Evolutionary conservation across 2,329 filamentous ascomycete genomes (phyloP), one percentile per base, ranked within the genome.

Genomic region (Colletotrichum destructivum): DNA sequence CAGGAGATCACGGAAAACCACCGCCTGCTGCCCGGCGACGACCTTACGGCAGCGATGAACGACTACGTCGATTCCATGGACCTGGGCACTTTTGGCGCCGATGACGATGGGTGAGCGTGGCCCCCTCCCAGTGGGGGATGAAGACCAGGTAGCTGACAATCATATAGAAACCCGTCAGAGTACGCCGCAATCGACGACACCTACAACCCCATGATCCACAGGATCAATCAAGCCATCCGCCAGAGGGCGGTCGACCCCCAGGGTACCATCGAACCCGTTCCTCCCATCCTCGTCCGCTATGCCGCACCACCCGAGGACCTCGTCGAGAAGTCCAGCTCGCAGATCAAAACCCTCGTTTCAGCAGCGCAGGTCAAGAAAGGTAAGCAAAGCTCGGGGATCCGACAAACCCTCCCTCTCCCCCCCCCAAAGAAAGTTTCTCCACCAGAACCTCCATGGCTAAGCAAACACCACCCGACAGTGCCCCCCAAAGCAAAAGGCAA

Each of bases 51-150:
- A 60, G 92, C 94, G 1, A 98, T 99, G 95, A 92, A 91, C 79
- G 90, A 94, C 74, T 98, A 96, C 76, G 94, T 99, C 9, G 94
- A 98, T 79, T 90, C 90, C 9, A 98, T 99, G 96, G 95, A 98
- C 77, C 84, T 99, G 2, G 92, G 92, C 1, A 86, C 81, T 0
- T 90, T 92, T 77, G 92, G 88, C 12, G 88, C 86, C 56, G 92
- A 97, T 76, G 93, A 96, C 56, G 89, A 95, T 54, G 94, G 92
- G 90, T 93, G 82, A 77, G 87, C 42, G 11, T 9, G 54, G n/a
- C 76, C 26, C 13, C n/a, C 4, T n/a, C n/a, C 26, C 18, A 7
- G 13, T 26, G 15, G 2, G 7, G 11, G 3, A 13, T 15, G n/a
- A 2, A 15, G 16, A 12, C 35, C 18, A 44, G 11, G 16, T 3